Percentiles rank a stretch among this genome's conserved stretches.
phyloP scores from a whole-genome alignment of 1,284 basidiomycete genomes.

The Chalciporus sp. region DNA sequence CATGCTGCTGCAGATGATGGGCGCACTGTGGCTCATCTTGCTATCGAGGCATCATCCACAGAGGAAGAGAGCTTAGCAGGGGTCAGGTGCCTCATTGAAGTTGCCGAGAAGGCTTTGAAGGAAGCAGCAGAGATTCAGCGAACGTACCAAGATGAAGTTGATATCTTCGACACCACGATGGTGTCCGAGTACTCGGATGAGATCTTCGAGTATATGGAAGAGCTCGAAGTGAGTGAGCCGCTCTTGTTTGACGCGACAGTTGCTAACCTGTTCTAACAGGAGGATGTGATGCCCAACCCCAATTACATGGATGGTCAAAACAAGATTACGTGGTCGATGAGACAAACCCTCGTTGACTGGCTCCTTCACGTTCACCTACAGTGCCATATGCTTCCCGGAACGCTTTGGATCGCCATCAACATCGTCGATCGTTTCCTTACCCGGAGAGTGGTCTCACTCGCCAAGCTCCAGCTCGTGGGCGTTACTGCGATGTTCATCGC shows the following conservation, averaged over 20 bases:
- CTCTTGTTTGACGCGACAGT: not conserved
- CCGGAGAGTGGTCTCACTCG: conserved; percentile 87
- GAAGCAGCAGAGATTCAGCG: conserved; percentile 72
- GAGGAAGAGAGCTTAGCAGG: no score
- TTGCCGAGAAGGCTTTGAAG: conserved; percentile 54
- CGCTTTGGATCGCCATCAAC: conserved; percentile 97
- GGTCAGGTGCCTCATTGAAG: no score
- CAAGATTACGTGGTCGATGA: conserved; percentile 96
- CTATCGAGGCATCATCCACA: no score
- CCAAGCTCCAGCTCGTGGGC: conserved; percentile 97
- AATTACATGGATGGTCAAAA: conserved; percentile 95
- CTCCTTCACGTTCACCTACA: conserved; percentile 95
- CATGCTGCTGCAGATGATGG: no score
- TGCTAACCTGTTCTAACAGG: conserved; percentile 45
- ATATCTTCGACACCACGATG: conserved; percentile 50
- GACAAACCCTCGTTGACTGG: conserved; percentile 97
- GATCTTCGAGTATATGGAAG: conserved; percentile 95
- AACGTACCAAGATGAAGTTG: conserved; percentile 78
- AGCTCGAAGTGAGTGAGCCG: conserved; percentile 71
- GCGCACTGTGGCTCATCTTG: no score
- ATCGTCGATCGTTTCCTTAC: conserved; percentile 98
- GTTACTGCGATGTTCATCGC: conserved; percentile 98
- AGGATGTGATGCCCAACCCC: conserved; percentile 87
- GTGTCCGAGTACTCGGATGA: conserved; percentile 34
- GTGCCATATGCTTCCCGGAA: conserved; percentile 98